Evolutionary conservation across 768 basidiomycete species (phyloP), one percentile per base, ranked within the genome.

Genomic region (Cyathus striatus): DNA sequence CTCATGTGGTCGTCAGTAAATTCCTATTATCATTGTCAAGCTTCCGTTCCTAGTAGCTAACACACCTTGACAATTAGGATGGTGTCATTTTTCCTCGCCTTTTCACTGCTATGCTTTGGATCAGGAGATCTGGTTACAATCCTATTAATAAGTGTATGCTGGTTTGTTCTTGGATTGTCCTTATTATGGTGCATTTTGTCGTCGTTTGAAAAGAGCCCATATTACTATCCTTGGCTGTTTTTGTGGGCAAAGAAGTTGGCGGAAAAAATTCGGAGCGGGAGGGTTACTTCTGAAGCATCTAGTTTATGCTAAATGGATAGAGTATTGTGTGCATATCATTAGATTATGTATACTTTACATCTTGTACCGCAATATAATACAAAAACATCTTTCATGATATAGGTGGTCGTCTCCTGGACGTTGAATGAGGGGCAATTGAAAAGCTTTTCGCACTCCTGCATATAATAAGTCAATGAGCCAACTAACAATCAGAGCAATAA

Each of bases 401-500:
- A 92, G 86, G 48, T 82, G 75, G 5, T 85, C 81, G 23, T 81
- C 83, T 45, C 90, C 74, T 57, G 92, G 76, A n/a, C n/a, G 63
- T 94, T 92, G 69, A 96, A 94, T 26, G 88, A 78, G 2, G 87
- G 85, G 45, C 90, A 78, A 23, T 87, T 83, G 50, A 97, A 94
- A 1, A 90, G 89, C 34, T 76, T 75, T 33, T 83, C 69, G 60
- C 92, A 94, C 35, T 76, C 65, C 86, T 92, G 52, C 14, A 58
- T 22, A 34, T 23, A 47, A 36, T 35, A 27, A 26, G 45, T 16
- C 32, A 47, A 24, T 26, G 10, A 47, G 24, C 27, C 38, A 23
- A 40, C 17, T 46, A 23, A 17, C 16, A 26, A 38, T 13, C 41
- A 23, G 42, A 48, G 0, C 39, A 27, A 18, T 18, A 40, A 40